Evolutionary conservation across 306 rosid species (phyloP).

Genomic region (Fragaria nilgerrensis): DNA sequence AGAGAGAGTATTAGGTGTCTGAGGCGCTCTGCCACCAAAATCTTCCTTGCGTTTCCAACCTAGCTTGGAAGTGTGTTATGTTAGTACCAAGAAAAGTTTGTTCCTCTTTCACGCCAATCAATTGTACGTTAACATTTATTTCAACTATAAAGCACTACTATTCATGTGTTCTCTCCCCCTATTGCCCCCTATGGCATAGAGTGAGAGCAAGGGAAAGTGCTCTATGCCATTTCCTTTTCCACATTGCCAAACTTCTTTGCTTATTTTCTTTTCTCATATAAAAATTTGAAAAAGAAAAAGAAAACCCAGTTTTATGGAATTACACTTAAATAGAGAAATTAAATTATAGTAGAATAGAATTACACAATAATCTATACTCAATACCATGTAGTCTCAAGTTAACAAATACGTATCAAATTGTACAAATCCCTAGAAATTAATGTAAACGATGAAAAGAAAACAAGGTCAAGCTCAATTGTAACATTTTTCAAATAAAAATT

Average conservation of each 20-base stretch:
- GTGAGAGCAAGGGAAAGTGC: background rate
- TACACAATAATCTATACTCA: no score
- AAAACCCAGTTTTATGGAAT: no score
- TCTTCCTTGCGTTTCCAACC: constrained; percentile 62
- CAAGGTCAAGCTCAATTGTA: no score
- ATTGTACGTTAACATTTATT: constrained; percentile 15
- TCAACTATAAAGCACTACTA: constrained; percentile 14
- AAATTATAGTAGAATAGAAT: no score
- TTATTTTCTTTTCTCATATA: background rate
- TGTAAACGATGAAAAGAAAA: no score
- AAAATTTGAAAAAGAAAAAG: no score
- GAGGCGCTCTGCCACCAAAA: constrained; percentile 40
- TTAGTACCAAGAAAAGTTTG: constrained; percentile 43
- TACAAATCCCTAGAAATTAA: no score
- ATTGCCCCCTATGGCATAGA: background rate
- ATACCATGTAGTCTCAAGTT: no score
- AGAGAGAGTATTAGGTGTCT: constrained; percentile 11
- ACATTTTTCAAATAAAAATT: no score
- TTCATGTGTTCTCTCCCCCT: constrained; percentile 14
- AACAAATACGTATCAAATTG: no score
- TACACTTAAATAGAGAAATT: no score
- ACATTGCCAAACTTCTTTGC: background rate
- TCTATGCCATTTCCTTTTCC: background rate
- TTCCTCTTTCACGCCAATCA: constrained; percentile 37
- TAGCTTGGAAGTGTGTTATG: constrained; percentile 44